These are phyloP conservation scores for Cercospora janseana DNA, from an alignment of 2,329 filamentous ascomycete genomes.

Conservation along the genomic window DNA sequence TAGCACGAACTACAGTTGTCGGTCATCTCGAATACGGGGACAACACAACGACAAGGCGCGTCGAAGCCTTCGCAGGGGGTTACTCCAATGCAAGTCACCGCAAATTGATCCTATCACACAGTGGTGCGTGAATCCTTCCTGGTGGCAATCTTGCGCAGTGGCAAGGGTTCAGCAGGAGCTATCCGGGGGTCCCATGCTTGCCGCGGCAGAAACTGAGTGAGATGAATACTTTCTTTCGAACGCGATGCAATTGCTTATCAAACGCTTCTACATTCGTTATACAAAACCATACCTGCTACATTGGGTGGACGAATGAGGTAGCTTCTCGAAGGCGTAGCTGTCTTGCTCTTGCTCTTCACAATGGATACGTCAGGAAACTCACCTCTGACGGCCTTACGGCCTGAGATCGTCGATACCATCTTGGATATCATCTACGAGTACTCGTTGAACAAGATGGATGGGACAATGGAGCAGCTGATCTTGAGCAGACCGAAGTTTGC, in stretches of 20 bases:
- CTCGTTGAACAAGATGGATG: conserved; percentile 8
- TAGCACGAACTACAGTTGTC: not conserved
- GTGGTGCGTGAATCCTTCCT: not conserved
- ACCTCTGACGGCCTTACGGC: not conserved
- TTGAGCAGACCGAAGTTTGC: conserved; percentile 10
- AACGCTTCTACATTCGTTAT: not conserved
- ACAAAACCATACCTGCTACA: not conserved
- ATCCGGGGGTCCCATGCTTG: not conserved
- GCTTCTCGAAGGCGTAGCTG: not conserved
- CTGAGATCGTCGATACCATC: conserved; percentile 1
- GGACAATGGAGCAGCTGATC: conserved; percentile 10
- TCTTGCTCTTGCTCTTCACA: not conserved
- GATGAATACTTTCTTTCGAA: not conserved
- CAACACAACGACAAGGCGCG: not conserved
- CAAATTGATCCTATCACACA: not conserved
- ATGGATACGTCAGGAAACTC: not conserved
- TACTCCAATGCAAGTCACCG: not conserved
- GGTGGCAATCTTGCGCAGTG: not conserved
- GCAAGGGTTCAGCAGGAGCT: not conserved
- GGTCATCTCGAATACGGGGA: not conserved
- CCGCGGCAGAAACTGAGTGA: not conserved
- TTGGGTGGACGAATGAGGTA: not conserved
- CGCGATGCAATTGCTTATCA: not conserved
- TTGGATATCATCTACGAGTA: conserved; percentile 14
- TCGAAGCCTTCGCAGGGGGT: not conserved